phyloP scores from a whole-genome alignment of 495 filamentous ascomycete genomes.

The Talaromyces trachyspermus region DNA sequence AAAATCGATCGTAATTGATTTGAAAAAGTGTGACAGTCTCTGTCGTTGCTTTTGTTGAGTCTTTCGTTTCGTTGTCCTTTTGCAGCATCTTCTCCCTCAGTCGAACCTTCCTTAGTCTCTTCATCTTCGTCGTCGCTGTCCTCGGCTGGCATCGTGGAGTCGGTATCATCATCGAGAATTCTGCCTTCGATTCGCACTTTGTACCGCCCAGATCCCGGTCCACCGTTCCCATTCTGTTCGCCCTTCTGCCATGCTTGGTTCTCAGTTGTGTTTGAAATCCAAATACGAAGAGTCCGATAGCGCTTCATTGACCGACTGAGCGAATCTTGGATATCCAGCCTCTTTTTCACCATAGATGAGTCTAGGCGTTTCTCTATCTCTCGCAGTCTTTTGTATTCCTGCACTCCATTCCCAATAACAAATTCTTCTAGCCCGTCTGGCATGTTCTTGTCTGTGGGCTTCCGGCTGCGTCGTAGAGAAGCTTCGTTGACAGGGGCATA shows the following conservation, averaged over 20 bases:
- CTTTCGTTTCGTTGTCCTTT: slow-evolving; percentile 28
- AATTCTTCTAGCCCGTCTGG: slow-evolving; percentile 81
- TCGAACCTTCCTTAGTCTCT: slow-evolving; percentile 25
- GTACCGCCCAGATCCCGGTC: slow-evolving; percentile 55
- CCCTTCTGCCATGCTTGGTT: slow-evolving; percentile 87
- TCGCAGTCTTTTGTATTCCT: slow-evolving; percentile 72
- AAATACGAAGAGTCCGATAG: slow-evolving; percentile 80
- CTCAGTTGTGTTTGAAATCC: slow-evolving; percentile 93
- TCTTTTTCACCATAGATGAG: slow-evolving; percentile 90
- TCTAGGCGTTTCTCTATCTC: slow-evolving; percentile 87
- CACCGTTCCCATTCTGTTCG: slow-evolving; percentile 20
- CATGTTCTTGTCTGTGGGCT: slow-evolving; percentile 90
- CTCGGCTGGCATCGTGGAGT: slow-evolving; percentile 31
- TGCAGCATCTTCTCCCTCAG: slow-evolving; percentile 44
- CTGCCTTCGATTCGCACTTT: slow-evolving; percentile 89
- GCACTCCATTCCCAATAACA: slow-evolving; percentile 70
- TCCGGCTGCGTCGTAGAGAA: slow-evolving; percentile 69
- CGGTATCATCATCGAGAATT: slow-evolving; percentile 65
- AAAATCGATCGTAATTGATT: slow-evolving; percentile 79
- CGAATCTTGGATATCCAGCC: slow-evolving; percentile 81
- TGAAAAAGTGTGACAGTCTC: slow-evolving; percentile 93
- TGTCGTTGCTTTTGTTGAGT: slow-evolving; percentile 34
- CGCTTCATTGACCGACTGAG: slow-evolving; percentile 74
- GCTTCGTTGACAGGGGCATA: slow-evolving; percentile 35
- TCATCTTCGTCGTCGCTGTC: slow-evolving; percentile 53